Percentiles rank a stretch among this genome's conserved stretches.
Evolutionary conservation across 805 yeast genomes (phyloP).

Genomic region (Martiniozyma abietophila): DNA sequence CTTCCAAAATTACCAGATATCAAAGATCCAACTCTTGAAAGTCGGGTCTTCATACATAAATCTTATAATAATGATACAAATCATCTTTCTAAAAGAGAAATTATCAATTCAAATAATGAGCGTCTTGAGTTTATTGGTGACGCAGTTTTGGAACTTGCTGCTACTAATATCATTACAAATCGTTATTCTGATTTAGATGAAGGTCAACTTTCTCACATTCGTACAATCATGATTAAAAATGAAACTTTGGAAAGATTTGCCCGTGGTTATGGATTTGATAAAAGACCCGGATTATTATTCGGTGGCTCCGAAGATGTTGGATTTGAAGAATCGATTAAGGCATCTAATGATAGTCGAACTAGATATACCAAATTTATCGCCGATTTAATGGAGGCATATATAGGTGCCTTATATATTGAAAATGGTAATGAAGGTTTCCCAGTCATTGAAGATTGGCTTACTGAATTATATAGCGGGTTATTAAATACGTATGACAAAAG

Average conservation of each 20-base stretch:
- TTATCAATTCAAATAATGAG: slow-evolving; percentile 65
- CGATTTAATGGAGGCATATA: slow-evolving; percentile 88
- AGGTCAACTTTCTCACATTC: slow-evolving; percentile 66
- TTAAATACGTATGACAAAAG: slow-evolving; percentile 16
- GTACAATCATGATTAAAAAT: slow-evolving; percentile 68
- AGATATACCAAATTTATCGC: slow-evolving; percentile 35
- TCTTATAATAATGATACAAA: slow-evolving; percentile 56
- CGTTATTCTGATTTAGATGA: slow-evolving; percentile 65
- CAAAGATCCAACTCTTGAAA: slow-evolving; percentile 44
- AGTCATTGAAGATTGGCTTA: slow-evolving; percentile 49
- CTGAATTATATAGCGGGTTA: slow-evolving; percentile 21
- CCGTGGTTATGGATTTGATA: slow-evolving; percentile 54
- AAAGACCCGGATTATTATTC: slow-evolving; percentile 31
- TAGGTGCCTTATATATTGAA: slow-evolving; percentile 74
- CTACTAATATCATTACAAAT: slow-evolving; percentile 57
- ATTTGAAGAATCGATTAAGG: slow-evolving; percentile 15
- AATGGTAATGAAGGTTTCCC: slow-evolving; percentile 15
- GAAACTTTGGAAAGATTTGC: slow-evolving; percentile 65
- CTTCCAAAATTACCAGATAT: slow-evolving; percentile 64
- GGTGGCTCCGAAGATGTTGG: slow-evolving; percentile 3
- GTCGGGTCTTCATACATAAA: slow-evolving; percentile 74
- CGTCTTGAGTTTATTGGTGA: slow-evolving; percentile 88
- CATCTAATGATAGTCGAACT: slow-evolving; percentile 7
- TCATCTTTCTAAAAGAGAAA: slow-evolving; percentile 47
- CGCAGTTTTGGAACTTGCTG: slow-evolving; percentile 65